These are phyloP conservation scores for Murraya paniculata DNA, from an alignment of 345 rosid species.

Conservation along the genomic window DNA sequence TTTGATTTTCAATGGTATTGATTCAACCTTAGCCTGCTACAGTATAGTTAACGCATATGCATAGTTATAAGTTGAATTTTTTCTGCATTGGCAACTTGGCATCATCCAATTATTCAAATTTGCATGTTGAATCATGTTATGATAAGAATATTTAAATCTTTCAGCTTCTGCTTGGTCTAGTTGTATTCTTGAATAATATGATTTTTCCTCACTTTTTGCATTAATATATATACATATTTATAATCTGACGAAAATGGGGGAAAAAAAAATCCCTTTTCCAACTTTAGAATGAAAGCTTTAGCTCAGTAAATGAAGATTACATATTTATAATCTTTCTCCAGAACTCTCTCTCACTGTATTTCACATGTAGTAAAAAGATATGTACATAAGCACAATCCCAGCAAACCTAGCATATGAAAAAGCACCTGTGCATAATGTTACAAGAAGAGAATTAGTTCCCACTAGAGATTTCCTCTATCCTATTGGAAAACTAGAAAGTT, in stretches of 20 bases:
- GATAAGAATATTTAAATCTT: not conserved
- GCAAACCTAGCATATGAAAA: slow-evolving; percentile 17
- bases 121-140: not conserved
- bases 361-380: slow-evolving; percentile 16
- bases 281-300: not conserved
- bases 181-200: not conserved
- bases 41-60: not conserved
- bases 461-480: not conserved
- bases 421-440: slow-evolving; percentile 18
- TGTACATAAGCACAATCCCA: slow-evolving; percentile 29
- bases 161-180: not conserved
- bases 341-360: slow-evolving; percentile 16
- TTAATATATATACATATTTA: too few species aligned
- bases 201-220: too few species aligned
- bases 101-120: not conserved
- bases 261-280: slow-evolving; percentile 4
- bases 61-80: not conserved
- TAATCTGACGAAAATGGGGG: not conserved
- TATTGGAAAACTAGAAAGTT: not conserved
- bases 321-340: too few species aligned
- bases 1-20: not conserved
- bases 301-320: not conserved
- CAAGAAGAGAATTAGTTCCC: slow-evolving; percentile 23
- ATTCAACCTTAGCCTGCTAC: not conserved
- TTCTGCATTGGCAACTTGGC: not conserved